phyloP scores from a whole-genome alignment of 1,284 basidiomycete species.

The Apiotrichum porosum region DNA sequence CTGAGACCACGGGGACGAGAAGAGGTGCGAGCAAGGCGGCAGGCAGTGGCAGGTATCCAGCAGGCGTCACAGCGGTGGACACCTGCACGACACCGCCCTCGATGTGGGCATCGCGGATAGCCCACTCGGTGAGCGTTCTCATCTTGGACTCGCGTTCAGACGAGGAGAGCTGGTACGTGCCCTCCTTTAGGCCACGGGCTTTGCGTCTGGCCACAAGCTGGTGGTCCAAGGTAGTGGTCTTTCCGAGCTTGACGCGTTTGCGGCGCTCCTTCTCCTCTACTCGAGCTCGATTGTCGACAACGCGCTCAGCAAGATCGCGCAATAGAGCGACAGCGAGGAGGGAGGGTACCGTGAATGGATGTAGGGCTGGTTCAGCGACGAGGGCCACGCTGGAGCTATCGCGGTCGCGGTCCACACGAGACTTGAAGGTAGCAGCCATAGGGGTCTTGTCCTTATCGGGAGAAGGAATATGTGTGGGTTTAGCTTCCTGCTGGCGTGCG shows the following conservation, averaged over 20 bases:
- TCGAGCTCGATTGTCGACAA: constrained; percentile 24
- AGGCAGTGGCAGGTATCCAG: constrained; percentile 31
- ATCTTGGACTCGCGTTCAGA: constrained; percentile 21
- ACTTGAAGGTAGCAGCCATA: too few relatives aligned
- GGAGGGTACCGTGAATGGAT: constrained; percentile 19
- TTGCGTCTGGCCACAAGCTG: constrained; percentile 15
- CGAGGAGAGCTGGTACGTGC: constrained; percentile 5
- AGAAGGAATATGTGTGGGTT: too few relatives aligned
- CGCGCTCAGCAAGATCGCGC: constrained; percentile 21
- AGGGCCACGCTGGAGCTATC: background rate
- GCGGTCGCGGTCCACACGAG: too few relatives aligned
- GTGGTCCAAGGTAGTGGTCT: constrained; percentile 8
- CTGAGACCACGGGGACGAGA: constrained; percentile 19
- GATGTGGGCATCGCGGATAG: constrained; percentile 22
- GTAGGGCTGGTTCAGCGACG: background rate
- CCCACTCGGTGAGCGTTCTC: constrained; percentile 21
- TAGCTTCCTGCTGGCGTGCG: too few relatives aligned
- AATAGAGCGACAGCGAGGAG: constrained; percentile 22
- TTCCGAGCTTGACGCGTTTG: constrained; percentile 22
- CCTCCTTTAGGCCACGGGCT: background rate
- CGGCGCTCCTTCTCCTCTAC: constrained; percentile 29
- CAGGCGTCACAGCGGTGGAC: background rate
- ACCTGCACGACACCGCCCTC: constrained; percentile 35
- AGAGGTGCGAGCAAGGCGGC: constrained; percentile 31
- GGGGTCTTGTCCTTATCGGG: too few relatives aligned